A percentile compares a stretch with the other conserved stretches of the same genome.
Evolutionary conservation across 257 asterid species (phyloP).

Genomic region (Capsicum baccatum): DNA sequence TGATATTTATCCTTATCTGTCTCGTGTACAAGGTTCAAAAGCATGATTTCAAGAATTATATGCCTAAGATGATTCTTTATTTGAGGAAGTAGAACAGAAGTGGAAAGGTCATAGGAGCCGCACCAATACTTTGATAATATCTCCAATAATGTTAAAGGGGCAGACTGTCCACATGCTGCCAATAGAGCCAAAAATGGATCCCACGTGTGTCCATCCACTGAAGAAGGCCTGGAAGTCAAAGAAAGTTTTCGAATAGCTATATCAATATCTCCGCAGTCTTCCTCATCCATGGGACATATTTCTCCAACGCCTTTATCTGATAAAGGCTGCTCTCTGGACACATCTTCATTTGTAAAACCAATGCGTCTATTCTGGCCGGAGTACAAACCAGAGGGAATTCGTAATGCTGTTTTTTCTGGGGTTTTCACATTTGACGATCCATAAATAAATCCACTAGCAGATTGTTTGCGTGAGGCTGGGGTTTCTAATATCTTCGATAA

Average conservation of each 20-base stretch:
- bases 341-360: constrained; percentile 46
- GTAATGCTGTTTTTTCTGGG: constrained; percentile 42
- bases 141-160: constrained; percentile 63
- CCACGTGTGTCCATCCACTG: constrained; percentile 58
- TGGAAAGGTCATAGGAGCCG: constrained; percentile 36
- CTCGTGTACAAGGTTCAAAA: constrained; percentile 16
- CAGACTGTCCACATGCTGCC: constrained; percentile 85
- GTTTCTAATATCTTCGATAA: constrained; percentile 83
- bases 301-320: constrained; percentile 25
- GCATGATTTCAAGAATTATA: constrained; percentile 8
- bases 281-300: constrained; percentile 36
- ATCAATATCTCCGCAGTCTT: constrained; percentile 62
- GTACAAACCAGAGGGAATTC: constrained; percentile 41
- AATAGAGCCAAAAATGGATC: constrained; percentile 80
- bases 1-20: neutral
- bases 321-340: constrained; percentile 37
- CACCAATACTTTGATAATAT: constrained; percentile 70
- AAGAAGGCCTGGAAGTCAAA: constrained; percentile 60
- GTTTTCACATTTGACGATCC: constrained; percentile 44
- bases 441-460: constrained; percentile 33
- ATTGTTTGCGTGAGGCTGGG: constrained; percentile 48
- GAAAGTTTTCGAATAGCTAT: constrained; percentile 69
- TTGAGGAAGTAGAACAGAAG: constrained; percentile 18
- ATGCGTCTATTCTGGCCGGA: constrained; percentile 45
- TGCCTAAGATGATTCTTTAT: constrained; percentile 10